Conservation (phyloP, 768 basidiomycete genomes). For the Lactarius pseudohatsudake region DNA sequence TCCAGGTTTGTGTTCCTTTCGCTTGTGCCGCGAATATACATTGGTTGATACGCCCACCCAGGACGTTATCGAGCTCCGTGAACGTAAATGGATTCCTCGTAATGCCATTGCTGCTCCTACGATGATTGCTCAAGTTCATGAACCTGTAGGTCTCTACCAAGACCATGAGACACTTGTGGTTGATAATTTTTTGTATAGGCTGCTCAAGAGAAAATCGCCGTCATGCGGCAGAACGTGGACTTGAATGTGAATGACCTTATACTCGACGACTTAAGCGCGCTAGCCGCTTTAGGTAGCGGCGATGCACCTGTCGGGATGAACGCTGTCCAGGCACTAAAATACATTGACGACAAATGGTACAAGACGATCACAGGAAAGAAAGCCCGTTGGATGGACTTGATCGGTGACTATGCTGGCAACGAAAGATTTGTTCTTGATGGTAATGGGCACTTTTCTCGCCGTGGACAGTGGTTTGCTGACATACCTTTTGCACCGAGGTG, state of each 20-base stretch:
- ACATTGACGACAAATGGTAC: conserved; percentile 44
- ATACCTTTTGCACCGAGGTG: conserved; percentile 41
- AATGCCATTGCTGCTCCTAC: conserved; percentile 73
- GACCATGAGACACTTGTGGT: neutral
- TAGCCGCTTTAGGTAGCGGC: neutral
- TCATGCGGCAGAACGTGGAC: too few relatives aligned
- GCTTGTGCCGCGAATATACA: conserved; percentile 1
- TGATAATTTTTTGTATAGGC: conserved; percentile 47
- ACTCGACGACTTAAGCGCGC: neutral
- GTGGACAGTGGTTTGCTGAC: neutral
- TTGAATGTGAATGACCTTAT: neutral
- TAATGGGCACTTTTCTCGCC: conserved; percentile 30
- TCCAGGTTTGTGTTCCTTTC: conserved; percentile 61
- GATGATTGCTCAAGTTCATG: conserved; percentile 87
- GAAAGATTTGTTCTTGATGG: conserved; percentile 70
- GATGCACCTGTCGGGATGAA: neutral
- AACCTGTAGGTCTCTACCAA: conserved; percentile 55
- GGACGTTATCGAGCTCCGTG: conserved; percentile 90
- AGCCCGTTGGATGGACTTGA: conserved; percentile 64
- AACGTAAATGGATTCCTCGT: conserved; percentile 76
- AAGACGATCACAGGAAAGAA: conserved; percentile 35
- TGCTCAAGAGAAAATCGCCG: conserved; percentile 57
- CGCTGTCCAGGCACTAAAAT: conserved; percentile 32
- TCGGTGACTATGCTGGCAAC: conserved; percentile 68
- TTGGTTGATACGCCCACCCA: conserved; percentile 36